Percentiles rank a stretch among this genome's conserved stretches.
Conservation (phyloP, 805 yeast genomes). For the Teunomyces funiuensis region DNA sequence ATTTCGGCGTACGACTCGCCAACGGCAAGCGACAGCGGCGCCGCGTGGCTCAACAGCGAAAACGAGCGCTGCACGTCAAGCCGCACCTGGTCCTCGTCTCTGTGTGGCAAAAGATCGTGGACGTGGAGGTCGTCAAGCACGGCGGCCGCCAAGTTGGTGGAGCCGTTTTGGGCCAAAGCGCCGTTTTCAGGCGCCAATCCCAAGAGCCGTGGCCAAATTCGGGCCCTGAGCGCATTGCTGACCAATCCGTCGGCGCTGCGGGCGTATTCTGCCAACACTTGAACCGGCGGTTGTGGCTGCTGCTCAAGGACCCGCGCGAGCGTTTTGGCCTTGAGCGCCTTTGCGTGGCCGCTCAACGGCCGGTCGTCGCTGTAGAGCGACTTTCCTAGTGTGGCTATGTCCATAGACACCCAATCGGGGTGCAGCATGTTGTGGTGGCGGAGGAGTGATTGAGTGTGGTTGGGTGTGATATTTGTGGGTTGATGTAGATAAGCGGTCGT, state of each 20-base stretch:
- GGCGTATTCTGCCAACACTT: constrained; percentile 29
- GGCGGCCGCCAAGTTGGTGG: background rate
- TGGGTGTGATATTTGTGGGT: background rate
- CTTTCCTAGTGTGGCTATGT: constrained; percentile 43
- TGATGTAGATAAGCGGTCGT: no score
- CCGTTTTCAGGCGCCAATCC: constrained; percentile 19
- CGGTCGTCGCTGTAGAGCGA: constrained; percentile 45
- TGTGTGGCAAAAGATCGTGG: constrained; percentile 46
- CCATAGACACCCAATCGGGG: constrained; percentile 55
- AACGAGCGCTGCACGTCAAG: constrained; percentile 79
- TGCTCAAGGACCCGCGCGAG: constrained; percentile 36
- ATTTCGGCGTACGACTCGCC: constrained; percentile 33
- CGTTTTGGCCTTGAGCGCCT: constrained; percentile 36
- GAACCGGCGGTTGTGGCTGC: background rate
- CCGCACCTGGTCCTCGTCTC: constrained; percentile 75
- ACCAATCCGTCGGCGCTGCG: constrained; percentile 50
- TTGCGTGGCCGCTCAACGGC: constrained; percentile 41
- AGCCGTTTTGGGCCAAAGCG: background rate
- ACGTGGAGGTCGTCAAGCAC: constrained; percentile 13
- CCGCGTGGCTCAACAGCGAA: constrained; percentile 37
- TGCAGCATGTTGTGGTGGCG: constrained; percentile 11
- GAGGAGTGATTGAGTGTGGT: background rate
- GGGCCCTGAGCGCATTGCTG: constrained; percentile 36
- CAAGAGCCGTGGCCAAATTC: constrained; percentile 54
- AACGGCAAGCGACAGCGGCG: constrained; percentile 18